A percentile compares a stretch with the other conserved stretches of the same genome.
These are phyloP conservation scores for Fragaria vesca DNA, from an alignment of 306 rosid species.

Conservation along the genomic window DNA sequence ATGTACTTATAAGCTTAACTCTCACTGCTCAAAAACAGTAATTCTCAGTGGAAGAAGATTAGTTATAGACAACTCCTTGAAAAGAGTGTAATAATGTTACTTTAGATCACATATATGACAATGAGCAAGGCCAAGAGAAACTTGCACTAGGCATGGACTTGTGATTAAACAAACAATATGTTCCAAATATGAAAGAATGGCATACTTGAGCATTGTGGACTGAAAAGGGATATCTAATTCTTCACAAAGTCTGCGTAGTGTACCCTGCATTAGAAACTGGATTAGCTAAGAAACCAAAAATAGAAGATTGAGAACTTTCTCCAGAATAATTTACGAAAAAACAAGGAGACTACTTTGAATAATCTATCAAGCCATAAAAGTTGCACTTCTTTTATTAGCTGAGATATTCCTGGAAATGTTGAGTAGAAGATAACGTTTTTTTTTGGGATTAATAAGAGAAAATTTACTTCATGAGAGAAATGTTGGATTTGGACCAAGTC, in stretches of 20 bases:
- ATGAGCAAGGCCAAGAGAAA: neutral
- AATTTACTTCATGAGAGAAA: neutral
- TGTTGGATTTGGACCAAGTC: neutral
- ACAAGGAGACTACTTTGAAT: neutral
- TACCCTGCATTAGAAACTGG: slow-evolving; percentile 47
- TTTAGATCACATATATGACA: neutral
- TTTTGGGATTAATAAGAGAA: neutral
- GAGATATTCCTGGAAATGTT: neutral
- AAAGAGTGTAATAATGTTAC: neutral
- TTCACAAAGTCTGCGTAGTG: slow-evolving; percentile 63
- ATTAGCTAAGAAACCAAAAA: neutral
- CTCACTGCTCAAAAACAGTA: neutral
- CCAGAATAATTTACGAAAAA: neutral
- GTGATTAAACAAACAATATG: neutral
- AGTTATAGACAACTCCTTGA: neutral
- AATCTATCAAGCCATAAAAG: neutral
- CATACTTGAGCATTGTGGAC: slow-evolving; percentile 70
- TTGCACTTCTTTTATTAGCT: neutral
- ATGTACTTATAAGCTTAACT: neutral
- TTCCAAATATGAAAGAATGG: neutral
- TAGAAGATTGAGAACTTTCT: slow-evolving; percentile 11
- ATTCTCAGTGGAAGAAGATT: neutral
- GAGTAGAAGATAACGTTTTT: neutral
- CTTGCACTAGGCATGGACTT: neutral
- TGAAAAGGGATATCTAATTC: slow-evolving; percentile 73